A percentile compares a stretch with the other conserved stretches of the same genome.
Evolutionary conservation across 192 early-diverging fungal species (phyloP).

Genomic region (Dissophora globulifera): DNA sequence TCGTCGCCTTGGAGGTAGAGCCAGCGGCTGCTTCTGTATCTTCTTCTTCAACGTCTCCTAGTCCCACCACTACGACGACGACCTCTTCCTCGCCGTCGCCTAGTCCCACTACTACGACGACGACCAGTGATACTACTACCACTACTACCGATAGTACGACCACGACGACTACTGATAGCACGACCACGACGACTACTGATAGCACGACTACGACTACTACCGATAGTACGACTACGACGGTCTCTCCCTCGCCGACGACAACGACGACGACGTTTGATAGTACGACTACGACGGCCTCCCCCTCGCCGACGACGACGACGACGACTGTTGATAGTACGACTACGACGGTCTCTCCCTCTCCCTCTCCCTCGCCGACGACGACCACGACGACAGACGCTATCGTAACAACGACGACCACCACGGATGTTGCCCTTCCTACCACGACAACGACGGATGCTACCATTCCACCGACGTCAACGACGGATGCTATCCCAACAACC

Average conservation of each 20-base stretch:
- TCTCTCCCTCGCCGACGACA: not conserved
- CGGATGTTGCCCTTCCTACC: not conserved
- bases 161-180: too few species aligned
- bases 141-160: conserved; percentile 1
- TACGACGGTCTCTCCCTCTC: not conserved
- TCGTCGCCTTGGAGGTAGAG: too few species aligned
- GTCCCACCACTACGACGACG: not conserved
- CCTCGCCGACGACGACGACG: too few species aligned
- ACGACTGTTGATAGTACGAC: not conserved
- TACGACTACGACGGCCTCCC: too few species aligned
- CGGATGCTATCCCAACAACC: too few species aligned
- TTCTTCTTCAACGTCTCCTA: too few species aligned
- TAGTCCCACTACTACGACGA: not conserved
- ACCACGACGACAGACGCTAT: not conserved
- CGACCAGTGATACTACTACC: conserved; percentile 3
- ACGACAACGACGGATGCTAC: not conserved
- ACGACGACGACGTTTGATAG: not conserved
- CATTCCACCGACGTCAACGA: not conserved
- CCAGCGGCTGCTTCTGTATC: too few species aligned
- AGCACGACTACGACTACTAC: conserved; percentile 1
- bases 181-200: not conserved
- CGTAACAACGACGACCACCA: not conserved
- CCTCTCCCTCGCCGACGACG: not conserved
- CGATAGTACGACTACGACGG: too few species aligned
- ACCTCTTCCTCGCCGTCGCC: too few species aligned